A percentile compares a stretch with the other conserved stretches of the same genome.
These are phyloP conservation scores for Ceratobasidium sp. DNA, from an alignment of 1,284 basidiomycete species.

Conservation along the genomic window DNA sequence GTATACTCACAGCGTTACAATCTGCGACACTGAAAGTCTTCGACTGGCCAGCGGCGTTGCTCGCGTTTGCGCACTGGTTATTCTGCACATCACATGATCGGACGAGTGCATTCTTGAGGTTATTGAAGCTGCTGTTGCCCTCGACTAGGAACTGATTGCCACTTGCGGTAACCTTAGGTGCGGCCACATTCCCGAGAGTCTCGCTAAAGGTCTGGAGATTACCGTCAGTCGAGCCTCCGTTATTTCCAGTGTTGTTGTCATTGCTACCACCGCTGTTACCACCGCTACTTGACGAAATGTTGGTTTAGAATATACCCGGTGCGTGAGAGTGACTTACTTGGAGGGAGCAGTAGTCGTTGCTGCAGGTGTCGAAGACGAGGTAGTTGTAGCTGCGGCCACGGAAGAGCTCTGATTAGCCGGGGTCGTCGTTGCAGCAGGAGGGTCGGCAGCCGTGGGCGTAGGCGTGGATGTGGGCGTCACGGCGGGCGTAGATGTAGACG, in stretches of 20 bases:
- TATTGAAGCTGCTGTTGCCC: conserved; percentile 43
- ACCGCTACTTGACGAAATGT: background rate
- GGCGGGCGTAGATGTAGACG: no score
- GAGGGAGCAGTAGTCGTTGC: conserved; percentile 43
- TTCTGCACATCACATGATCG: conserved; percentile 63
- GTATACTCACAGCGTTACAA: conserved; percentile 52
- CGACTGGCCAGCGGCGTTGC: conserved; percentile 54
- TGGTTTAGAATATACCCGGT: background rate
- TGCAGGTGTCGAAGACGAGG: conserved; percentile 41
- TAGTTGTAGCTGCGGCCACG: conserved; percentile 44
- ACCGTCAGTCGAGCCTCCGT: conserved; percentile 39
- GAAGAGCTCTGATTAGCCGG: no score
- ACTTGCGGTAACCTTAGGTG: conserved; percentile 51
- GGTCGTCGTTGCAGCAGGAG: conserved; percentile 43
- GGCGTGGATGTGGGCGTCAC: no score
- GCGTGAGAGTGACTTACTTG: background rate
- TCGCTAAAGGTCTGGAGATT: conserved; percentile 53
- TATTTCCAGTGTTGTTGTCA: background rate
- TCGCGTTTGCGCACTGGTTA: conserved; percentile 60
- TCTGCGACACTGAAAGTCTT: conserved; percentile 57
- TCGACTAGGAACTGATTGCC: conserved; percentile 50
- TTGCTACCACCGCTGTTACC: background rate
- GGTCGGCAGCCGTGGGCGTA: conserved; percentile 25
- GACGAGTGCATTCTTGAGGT: conserved; percentile 48
- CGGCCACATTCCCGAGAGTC: conserved; percentile 52